Percentiles rank a stretch among this genome's conserved stretches.
These are phyloP conservation scores for Escovopsis weberi DNA, from an alignment of 2,329 filamentous ascomycete genomes.

Conservation along the genomic window DNA sequence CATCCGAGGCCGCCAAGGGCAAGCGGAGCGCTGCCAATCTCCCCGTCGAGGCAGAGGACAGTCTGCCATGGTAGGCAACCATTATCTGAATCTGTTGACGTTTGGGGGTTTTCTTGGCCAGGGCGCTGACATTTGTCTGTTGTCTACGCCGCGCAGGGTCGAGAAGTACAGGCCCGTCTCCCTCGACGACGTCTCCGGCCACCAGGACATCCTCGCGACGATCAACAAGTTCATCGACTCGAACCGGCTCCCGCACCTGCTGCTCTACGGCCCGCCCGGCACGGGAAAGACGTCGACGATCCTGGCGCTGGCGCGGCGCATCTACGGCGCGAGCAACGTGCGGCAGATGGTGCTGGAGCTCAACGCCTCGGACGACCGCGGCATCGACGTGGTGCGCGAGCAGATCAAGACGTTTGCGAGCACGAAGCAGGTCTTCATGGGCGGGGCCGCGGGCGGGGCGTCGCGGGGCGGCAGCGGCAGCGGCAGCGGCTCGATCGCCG, in stretches of 20 bases:
- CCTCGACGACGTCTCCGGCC: conserved; percentile 84
- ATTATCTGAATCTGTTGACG: neutral
- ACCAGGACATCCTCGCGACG: conserved; percentile 92
- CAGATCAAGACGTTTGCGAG: conserved; percentile 99
- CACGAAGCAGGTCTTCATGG: conserved; percentile 89
- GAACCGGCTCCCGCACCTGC: conserved; percentile 85
- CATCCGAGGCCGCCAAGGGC: conserved; percentile 66
- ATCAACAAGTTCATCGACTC: conserved; percentile 96
- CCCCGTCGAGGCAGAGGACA: conserved; percentile 86
- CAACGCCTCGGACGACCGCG: conserved; percentile 92
- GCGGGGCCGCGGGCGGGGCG: conserved; percentile 27
- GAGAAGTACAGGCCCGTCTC: conserved; percentile 91
- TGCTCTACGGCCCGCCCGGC: conserved; percentile 90
- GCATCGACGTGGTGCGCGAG: conserved; percentile 94
- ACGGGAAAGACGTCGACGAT: conserved; percentile 97
- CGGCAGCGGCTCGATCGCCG: conserved; percentile 38
- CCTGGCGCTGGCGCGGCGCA: conserved; percentile 78
- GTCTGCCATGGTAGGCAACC: conserved; percentile 62
- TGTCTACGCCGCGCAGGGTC: conserved; percentile 44
- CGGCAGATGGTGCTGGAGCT: conserved; percentile 97
- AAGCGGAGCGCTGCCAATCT: conserved; percentile 88
- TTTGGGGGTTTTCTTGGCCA: neutral
- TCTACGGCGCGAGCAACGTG: conserved; percentile 86
- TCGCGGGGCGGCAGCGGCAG: conserved; percentile 16
- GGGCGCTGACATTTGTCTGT: neutral